Evolutionary conservation across 176 grass and related monocot species (phyloP), one percentile per base, ranked within the genome.

Genomic region (Rhynchospora tenuis): DNA sequence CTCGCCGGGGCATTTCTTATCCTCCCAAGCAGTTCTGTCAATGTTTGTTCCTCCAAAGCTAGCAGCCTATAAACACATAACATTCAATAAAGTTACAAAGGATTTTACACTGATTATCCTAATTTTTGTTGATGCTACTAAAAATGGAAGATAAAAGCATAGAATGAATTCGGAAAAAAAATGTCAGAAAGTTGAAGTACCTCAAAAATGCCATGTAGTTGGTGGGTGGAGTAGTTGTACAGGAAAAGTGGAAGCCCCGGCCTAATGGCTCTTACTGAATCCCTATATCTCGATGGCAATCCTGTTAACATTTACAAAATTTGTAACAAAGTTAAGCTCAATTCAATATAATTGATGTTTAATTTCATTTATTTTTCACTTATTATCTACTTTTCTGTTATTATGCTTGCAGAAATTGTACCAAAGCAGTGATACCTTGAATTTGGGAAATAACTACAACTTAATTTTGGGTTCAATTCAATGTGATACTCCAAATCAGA

Each of bases 141-240:
- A 15, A 22, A 5, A 10, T 61, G 51, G 29, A 62, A 73, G 68
- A 69, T 27, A 33, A 68, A 3, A 15, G 0, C 19, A 17, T 31
- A 66, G 6, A 48, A 28, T 29, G 20, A 84, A 74, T 11, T 38
- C 31, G 17, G 7, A 59, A 44, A 77, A 28, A 5, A 43, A 2
- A 74, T 80, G 63, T 6, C 56, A 42, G 44, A 29, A 2, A 50
- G 3, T 1, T 5, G 4, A n/a, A 3, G 2, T 50, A 99, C 96
- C 93, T 99, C 91, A 88, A 99, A 99, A 75, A 99, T 90, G 55
- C 97, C 97, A 89, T 95, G 91, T 59, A 99, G 97, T 81, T 99
- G 97, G 83, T 99, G 97, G 10, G 84, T 99, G n/a, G 97, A 93
- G 88, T 99, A 99, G 86, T 96, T 99, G 91, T 99, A 99, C 33